A percentile compares a stretch with the other conserved stretches of the same genome.
Evolutionary conservation across 2,329 filamentous ascomycete species (phyloP).

Genomic region (Thermoascus crustaceus): DNA sequence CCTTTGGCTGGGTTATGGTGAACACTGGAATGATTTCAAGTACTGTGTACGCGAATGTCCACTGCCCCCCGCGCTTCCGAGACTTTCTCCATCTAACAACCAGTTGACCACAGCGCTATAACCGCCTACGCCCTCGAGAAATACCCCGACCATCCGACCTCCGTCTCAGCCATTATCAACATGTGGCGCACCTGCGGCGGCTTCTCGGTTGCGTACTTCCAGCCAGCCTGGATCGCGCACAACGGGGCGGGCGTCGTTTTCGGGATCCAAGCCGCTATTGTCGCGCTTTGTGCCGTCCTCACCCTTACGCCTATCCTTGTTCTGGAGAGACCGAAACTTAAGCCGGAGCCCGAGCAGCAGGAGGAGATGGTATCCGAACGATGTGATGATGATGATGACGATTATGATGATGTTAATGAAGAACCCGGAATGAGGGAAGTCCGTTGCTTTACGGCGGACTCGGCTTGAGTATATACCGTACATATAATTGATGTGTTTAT

Average conservation of each 20-base stretch:
- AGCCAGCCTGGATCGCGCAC: slow-evolving; percentile 26
- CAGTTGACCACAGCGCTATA: slow-evolving; percentile 17
- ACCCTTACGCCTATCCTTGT: slow-evolving; percentile 21
- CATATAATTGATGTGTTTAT: too few species aligned
- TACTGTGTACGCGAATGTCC: slow-evolving; percentile 26
- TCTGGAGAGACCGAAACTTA: too few species aligned
- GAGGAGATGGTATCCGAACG: too few species aligned
- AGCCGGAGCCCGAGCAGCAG: too few species aligned
- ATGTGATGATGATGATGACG: too few species aligned
- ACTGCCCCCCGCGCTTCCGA: too few species aligned
- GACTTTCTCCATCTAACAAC: slow-evolving; percentile 1
- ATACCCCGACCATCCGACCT: slow-evolving; percentile 26
- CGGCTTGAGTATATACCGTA: too few species aligned
- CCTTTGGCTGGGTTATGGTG: slow-evolving; percentile 31
- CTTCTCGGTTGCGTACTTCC: slow-evolving; percentile 31
- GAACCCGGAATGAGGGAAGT: too few species aligned
- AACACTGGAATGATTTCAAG: slow-evolving; percentile 28
- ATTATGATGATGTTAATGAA: too few species aligned
- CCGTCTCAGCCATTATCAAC: slow-evolving; percentile 30
- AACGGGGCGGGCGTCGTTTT: slow-evolving; percentile 26
- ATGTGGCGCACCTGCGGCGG: slow-evolving; percentile 34
- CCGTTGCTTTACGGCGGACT: too few species aligned
- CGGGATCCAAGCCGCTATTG: slow-evolving; percentile 25
- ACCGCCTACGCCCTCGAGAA: slow-evolving; percentile 30
- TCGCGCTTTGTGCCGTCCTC: slow-evolving; percentile 17